phyloP scores from a whole-genome alignment of 2,329 filamentous ascomycete genomes.

The Tolypocladium endophyticum region DNA sequence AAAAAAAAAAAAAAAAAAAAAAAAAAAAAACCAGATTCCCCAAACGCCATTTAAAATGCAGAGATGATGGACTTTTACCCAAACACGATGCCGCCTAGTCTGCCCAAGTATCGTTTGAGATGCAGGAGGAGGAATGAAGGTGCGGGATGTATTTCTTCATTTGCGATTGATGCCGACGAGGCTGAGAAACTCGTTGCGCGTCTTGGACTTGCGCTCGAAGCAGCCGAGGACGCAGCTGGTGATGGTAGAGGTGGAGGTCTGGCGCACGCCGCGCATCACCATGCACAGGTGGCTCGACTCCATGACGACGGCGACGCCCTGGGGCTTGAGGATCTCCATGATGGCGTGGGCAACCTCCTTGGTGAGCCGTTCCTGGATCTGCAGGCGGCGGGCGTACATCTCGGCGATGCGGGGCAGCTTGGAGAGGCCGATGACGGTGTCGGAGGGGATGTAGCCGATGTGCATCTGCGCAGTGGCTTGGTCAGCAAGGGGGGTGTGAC shows the following conservation, averaged over 20 bases:
- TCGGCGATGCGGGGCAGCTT: conserved; percentile 94
- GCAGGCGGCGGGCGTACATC: conserved; percentile 87
- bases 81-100: neutral
- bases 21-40: neutral
- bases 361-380: conserved; percentile 93
- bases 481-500: neutral
- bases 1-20: no score
- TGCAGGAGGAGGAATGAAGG: neutral
- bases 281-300: conserved; percentile 95
- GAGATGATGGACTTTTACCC: neutral
- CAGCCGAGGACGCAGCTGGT: conserved; percentile 97
- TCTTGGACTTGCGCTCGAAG: conserved; percentile 87
- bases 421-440: conserved; percentile 86
- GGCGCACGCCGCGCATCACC: conserved; percentile 98
- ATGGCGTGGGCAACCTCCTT: conserved; percentile 93
- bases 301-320: conserved; percentile 95
- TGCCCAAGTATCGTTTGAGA: neutral
- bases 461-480: conserved; percentile 62
- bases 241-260: conserved; percentile 76
- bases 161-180: conserved; percentile 51
- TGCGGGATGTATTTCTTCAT: neutral
- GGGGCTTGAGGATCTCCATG: conserved; percentile 83
- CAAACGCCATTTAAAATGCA: neutral
- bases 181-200: conserved; percentile 88
- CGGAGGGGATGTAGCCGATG: conserved; percentile 91